Evolutionary conservation across 192 early-diverging fungal species (phyloP), one percentile per base, ranked within the genome.

Genomic region (Funneliformis geosporum): DNA sequence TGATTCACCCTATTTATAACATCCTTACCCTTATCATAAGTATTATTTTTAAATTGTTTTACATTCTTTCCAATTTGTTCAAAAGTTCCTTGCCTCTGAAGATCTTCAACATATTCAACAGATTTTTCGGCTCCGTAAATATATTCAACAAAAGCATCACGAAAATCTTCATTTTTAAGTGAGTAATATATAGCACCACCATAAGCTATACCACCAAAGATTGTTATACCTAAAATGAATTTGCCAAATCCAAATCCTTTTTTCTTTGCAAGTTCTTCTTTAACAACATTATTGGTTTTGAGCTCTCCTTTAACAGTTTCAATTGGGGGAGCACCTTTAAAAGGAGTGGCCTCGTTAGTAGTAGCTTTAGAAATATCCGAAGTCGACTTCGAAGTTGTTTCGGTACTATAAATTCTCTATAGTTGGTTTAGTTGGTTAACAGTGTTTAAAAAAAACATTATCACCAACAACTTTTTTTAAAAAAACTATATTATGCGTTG

Each of bases 51-150:
- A 5, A n/a, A 65, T 59, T 10, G 3, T 18, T 18, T 59, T 9
- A 59, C 62, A 18, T 50, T n/a, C 25, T 60, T 59, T 70, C 27
- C 27, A n/a, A 79, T 4, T 59, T 39, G 38, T 60, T 69, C 18
- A 80, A 73, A 60, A 82, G 67, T 78, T 85, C 84, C 28, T 86
- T 79, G 78, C 86, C 89, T 84, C 27, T 87, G 79, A 40, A 89
- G 78, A 75, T 88, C 83, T 44, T 85, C 82, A 33, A 87, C 84
- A 74, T 87, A 87, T 66, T 86, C 83, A 73, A 90, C 83, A 47
- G 88, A 82, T 68, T 83, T 81, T 44, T 85, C 76, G 60, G 84
- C 91, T 10, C 89, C 89, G 62, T 90, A 92, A 50, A 93, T 86
- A 75, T 87, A 84, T 23, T 84, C 81, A 39, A 86, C 87, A 73